These are phyloP conservation scores for Lachnellula arida DNA, from an alignment of 2,329 filamentous ascomycete species.

Conservation along the genomic window DNA sequence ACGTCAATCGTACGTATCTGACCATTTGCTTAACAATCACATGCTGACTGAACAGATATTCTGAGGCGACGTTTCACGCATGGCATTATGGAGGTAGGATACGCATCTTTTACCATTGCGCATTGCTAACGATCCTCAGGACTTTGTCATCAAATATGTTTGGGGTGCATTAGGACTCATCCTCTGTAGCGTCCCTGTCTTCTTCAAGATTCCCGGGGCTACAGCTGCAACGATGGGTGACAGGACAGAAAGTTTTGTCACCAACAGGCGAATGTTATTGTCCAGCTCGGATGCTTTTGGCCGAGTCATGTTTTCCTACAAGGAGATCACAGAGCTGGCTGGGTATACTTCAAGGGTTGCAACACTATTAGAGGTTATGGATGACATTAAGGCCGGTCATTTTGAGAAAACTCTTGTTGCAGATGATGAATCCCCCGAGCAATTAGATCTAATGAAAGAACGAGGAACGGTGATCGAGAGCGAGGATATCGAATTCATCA, in stretches of 20 bases:
- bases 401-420: conserved; percentile 98
- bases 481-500: conserved; percentile 74
- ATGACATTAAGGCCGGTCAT: conserved; percentile 81
- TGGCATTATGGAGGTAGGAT: conserved; percentile 78
- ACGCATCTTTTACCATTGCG: neutral
- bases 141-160: conserved; percentile 99
- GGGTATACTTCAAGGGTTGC: conserved; percentile 93
- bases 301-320: conserved; percentile 95
- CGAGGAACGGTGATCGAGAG: conserved; percentile 81
- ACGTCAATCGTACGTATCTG: conserved; percentile 63
- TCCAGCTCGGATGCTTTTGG: conserved; percentile 95
- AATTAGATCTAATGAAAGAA: conserved; percentile 76
- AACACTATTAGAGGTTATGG: conserved; percentile 86
- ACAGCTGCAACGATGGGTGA: conserved; percentile 59
- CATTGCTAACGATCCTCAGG: conserved; percentile 34
- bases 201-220: conserved; percentile 80
- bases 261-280: conserved; percentile 85
- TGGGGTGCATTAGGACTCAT: conserved; percentile 92
- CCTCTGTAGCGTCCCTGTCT: conserved; percentile 91
- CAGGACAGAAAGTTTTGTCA: conserved; percentile 76
- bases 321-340: conserved; percentile 92
- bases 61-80: conserved; percentile 87
- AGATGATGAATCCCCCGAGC: conserved; percentile 74
- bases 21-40: neutral
- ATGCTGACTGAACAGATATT: conserved; percentile 53